Evolutionary conservation across 768 basidiomycete species (phyloP), one percentile per base, ranked within the genome.

Genomic region (Udeniomyces megalosporus): DNA sequence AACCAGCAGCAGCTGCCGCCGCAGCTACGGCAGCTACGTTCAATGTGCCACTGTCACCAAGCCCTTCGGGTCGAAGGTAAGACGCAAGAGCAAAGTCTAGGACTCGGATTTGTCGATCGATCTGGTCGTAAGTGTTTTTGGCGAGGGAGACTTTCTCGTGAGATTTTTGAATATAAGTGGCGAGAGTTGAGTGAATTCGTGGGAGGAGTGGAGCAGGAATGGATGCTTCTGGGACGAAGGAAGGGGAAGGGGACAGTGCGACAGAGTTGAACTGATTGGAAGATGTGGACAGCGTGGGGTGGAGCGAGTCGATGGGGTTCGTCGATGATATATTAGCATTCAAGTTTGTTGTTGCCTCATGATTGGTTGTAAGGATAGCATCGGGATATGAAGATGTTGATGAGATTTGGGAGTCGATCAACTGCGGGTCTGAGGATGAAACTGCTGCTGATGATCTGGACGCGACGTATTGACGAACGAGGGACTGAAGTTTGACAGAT

Each of bases 121-220:
- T 70, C 71, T 72, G 64, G 29, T 31, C 58, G 60, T 74, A 74
- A 0, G 71, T 70, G n/a, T 69, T 72, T 2, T 69, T 64, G 17
- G 73, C 72, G 15, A 74, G 64, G 3, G 72, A 72, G 8, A 73
- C 69, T 52, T 74, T 74, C 58, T 74, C 73, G 24, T 74, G 72
- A 3, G 69, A 69, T n/a, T 70, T 69, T 45, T 71, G 22, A 10
- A 74, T 64, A n/a, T 71, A 70, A 35, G 68, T 52, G 17, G 68
- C 65, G 24, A 74, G 50, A 54, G 65, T 64, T n/a, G n/a, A n/a
- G n/a, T n/a, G n/a, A n/a, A n/a, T n/a, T n/a, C n/a, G n/a, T n/a
- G n/a, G n/a, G n/a, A n/a, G n/a, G n/a, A n/a, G n/a, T n/a, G n/a
- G n/a, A n/a, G n/a, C n/a, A n/a, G n/a, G 22, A 24, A 24, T 49